phyloP scores from a whole-genome alignment of 805 yeast genomes.

The Wickerhamomyces kurtzmanii region DNA sequence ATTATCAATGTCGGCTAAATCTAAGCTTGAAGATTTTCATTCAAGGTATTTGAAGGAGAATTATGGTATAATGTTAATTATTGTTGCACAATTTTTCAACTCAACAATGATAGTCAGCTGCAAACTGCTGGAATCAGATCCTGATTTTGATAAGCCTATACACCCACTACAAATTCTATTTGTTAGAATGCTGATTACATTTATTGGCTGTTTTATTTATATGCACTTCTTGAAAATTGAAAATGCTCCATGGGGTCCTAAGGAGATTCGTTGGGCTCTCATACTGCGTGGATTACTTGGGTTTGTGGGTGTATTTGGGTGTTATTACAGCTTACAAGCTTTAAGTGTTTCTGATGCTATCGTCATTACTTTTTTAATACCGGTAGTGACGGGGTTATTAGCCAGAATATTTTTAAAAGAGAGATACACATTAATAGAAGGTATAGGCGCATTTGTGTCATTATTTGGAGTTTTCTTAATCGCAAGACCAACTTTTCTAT shows the following conservation, averaged over 20 bases:
- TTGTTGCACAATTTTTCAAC: constrained; percentile 63
- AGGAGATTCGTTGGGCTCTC: constrained; percentile 40
- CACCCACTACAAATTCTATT: constrained; percentile 74
- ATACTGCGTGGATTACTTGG: constrained; percentile 63
- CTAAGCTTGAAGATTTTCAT: constrained; percentile 5
- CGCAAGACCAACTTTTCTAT: constrained; percentile 70
- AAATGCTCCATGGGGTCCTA: constrained; percentile 65
- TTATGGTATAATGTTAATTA: constrained; percentile 46
- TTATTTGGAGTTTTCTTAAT: constrained; percentile 69
- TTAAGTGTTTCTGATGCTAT: constrained; percentile 75
- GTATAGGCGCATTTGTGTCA: constrained; percentile 57
- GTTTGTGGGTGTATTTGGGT: constrained; percentile 70
- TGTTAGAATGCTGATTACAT: constrained; percentile 69
- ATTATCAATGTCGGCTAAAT: no score
- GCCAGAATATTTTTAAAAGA: constrained; percentile 66
- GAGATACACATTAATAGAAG: constrained; percentile 55
- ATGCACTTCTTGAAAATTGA: constrained; percentile 42
- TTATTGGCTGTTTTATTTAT: constrained; percentile 43
- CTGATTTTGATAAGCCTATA: constrained; percentile 44
- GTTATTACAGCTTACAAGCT: constrained; percentile 66
- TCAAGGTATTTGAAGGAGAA: constrained; percentile 20
- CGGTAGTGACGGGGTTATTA: constrained; percentile 64
- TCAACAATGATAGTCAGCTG: constrained; percentile 70
- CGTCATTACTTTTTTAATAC: constrained; percentile 68
- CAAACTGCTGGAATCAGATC: constrained; percentile 61